Conservation (phyloP, 352 stramenopile species). For the Pythium brassicae region DNA sequence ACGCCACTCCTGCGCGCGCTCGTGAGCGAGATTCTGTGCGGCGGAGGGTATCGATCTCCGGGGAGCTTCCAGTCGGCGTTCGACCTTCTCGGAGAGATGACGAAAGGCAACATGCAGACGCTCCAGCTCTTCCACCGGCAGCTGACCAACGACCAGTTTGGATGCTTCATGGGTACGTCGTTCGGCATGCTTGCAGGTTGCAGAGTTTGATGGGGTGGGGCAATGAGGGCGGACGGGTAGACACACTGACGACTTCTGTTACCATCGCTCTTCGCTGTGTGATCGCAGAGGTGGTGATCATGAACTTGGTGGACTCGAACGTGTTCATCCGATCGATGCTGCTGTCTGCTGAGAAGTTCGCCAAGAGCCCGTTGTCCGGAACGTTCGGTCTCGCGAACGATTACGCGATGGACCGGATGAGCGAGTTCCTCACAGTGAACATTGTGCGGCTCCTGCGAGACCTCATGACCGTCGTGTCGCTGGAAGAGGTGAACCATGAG, state of each 20-base stretch:
- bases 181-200: too few species aligned
- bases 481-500: conserved; percentile 95
- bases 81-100: conserved; percentile 94
- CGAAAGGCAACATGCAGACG: conserved; percentile 91
- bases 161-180: conserved; percentile 83
- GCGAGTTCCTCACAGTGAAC: conserved; percentile 87
- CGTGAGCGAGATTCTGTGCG: conserved; percentile 84
- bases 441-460: conserved; percentile 88
- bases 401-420: conserved; percentile 75
- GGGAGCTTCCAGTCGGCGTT: conserved; percentile 95
- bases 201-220: too few species aligned
- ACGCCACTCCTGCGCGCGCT: conserved; percentile 87
- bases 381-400: conserved; percentile 44
- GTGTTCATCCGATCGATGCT: conserved; percentile 95
- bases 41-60: conserved; percentile 76
- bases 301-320: conserved; percentile 96
- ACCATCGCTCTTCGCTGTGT: neutral
- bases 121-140: conserved; percentile 87
- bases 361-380: conserved; percentile 25
- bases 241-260: neutral
- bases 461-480: conserved; percentile 93
- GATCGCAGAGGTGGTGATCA: conserved; percentile 80
- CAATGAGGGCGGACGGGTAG: too few species aligned
- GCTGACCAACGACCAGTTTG: conserved; percentile 87
- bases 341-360: conserved; percentile 73